These are phyloP conservation scores for Ramaria rubella DNA, from an alignment of 768 basidiomycete species.

Conservation along the genomic window DNA sequence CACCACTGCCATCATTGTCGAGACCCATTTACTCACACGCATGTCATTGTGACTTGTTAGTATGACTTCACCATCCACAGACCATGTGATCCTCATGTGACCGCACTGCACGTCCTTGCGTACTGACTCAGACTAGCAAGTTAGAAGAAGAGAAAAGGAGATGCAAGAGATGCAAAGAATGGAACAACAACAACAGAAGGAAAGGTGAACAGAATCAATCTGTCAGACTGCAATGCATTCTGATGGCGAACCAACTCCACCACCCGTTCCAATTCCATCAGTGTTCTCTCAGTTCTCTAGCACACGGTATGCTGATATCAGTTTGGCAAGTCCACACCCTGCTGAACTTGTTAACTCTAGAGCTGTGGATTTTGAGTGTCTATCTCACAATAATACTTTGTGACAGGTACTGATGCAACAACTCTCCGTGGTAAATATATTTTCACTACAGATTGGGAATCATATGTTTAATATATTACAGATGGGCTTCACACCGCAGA, in stretches of 20 bases:
- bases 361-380: not conserved
- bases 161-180: slow-evolving; percentile 31
- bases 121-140: too few relatives aligned
- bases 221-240: not conserved
- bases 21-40: too few relatives aligned
- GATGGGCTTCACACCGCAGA: slow-evolving; percentile 7
- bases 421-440: too few relatives aligned
- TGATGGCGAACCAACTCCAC: not conserved
- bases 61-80: too few relatives aligned
- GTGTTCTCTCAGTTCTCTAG: not conserved
- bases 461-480: not conserved
- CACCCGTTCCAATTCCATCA: not conserved
- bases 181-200: slow-evolving; percentile 17
- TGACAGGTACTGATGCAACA: too few relatives aligned
- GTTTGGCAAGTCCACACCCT: not conserved
- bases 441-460: not conserved
- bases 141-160: slow-evolving; percentile 55
- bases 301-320: not conserved
- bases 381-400: too few relatives aligned
- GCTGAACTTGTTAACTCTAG: not conserved
- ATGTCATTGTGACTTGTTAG: too few relatives aligned
- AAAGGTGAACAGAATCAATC: slow-evolving; percentile 16
- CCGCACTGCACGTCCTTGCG: too few relatives aligned
- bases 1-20: too few relatives aligned
- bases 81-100: too few relatives aligned